Conservation (phyloP, 2,329 filamentous ascomycete species). For the Nemania sp. region DNA sequence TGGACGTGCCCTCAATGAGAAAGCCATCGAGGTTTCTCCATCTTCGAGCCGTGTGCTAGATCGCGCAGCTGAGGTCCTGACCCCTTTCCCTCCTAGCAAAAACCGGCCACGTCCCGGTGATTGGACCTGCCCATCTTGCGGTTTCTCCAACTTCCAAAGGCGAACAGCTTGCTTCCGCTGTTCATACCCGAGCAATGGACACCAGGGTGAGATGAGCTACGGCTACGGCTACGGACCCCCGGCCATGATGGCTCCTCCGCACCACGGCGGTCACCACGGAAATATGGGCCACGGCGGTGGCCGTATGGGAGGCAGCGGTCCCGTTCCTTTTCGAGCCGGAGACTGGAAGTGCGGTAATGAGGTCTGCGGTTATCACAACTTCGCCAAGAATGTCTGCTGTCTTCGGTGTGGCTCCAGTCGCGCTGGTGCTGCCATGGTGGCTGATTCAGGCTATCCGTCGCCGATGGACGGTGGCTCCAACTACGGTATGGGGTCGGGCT, state of each 20-base stretch:
- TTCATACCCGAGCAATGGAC: slow-evolving; percentile 86
- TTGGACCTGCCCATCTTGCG: slow-evolving; percentile 98
- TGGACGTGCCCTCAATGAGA: slow-evolving; percentile 94
- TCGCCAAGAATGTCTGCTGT: slow-evolving; percentile 98
- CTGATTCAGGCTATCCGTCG: slow-evolving; percentile 88
- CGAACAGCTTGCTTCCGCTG: slow-evolving; percentile 98
- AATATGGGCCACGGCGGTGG: slow-evolving; percentile 61
- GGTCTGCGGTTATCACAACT: slow-evolving; percentile 98
- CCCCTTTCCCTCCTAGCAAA: slow-evolving; percentile 97
- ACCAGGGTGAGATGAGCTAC: slow-evolving; percentile 58
- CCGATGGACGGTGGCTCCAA: slow-evolving; percentile 84
- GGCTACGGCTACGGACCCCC: slow-evolving; percentile 71
- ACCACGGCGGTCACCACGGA: slow-evolving; percentile 67
- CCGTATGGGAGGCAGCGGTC: slow-evolving; percentile 79
- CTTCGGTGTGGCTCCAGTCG: slow-evolving; percentile 94
- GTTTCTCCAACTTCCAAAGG: slow-evolving; percentile 99
- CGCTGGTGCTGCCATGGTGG: slow-evolving; percentile 90
- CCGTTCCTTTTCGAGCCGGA: slow-evolving; percentile 95
- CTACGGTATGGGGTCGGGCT: slow-evolving; percentile 83
- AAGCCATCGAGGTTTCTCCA: slow-evolving; percentile 97
- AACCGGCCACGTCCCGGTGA: slow-evolving; percentile 96
- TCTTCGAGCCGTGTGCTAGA: slow-evolving; percentile 97
- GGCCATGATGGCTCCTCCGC: slow-evolving; percentile 77
- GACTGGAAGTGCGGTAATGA: slow-evolving; percentile 99
- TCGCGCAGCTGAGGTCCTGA: slow-evolving; percentile 92